Base-by-base conservation (phyloP, 2,329 filamentous ascomycete genomes). In the Biscogniauxia sp. region DNA sequence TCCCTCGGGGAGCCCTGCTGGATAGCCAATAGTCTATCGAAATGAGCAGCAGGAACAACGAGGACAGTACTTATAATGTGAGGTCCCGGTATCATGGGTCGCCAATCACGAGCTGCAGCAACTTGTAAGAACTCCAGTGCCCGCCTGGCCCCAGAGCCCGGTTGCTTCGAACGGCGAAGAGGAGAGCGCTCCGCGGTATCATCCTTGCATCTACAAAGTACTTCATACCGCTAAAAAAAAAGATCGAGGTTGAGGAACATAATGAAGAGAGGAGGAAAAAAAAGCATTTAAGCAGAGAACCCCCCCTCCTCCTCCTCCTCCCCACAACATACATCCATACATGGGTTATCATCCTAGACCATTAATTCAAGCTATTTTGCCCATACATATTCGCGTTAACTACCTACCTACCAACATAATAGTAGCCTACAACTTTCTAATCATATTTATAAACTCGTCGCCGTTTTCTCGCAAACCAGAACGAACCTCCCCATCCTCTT, bases 31-130 rank as follows among this genome's bases (percentile, higher is more conserved):
- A 28, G 20, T 28, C 37, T 45, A 7, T 45, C 15, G 15, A 45
- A 45, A 17, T 45, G 37, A 2, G 37, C 37, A 45, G 37, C 7
- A 28, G 51, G 20, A 53, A 53, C 20, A 32, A 60, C 53, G 28
- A 59, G 20, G 45, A 58, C 56, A 56, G 32, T 49, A n/a, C n/a
- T n/a, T n/a, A 55, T 8, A 37, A 54, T 45, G 55, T 52, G 25
- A 54, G 41, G 60, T 61, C 64, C 64, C 64, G 62, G 56, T 51
- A 63, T 60, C 56, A 55, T 58, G 64, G 64, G 58, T 66, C 64
- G 56, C 62, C 64, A 64, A 66, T 64, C 20, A 61, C 55, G 54
- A 55, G 51, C 60, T 54, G 56, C 51, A 55, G 53, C 64, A 55
- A 53, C 54, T 41, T 56, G 37, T 53, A 55, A 52, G 11, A 17